These are phyloP conservation scores for Diaporthe ilicicola DNA, from an alignment of 2,329 filamentous ascomycete genomes.

Conservation along the genomic window DNA sequence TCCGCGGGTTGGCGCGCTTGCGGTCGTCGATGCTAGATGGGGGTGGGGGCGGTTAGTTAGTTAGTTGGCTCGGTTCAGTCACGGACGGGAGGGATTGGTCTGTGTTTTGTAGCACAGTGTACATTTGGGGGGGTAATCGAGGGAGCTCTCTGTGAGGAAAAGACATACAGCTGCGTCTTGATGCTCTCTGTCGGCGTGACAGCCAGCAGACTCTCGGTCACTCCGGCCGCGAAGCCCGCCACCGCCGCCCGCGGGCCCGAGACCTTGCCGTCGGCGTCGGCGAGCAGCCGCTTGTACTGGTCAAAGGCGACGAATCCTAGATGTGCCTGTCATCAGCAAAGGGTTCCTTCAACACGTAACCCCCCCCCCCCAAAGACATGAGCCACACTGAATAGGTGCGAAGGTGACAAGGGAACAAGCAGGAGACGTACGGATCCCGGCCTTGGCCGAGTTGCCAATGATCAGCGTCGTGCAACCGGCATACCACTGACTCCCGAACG, in stretches of 20 bases:
- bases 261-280: constrained; percentile 86
- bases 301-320: constrained; percentile 94
- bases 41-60: not conserved
- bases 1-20: constrained; percentile 83
- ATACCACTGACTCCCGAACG: constrained; percentile 95
- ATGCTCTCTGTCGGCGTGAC: constrained; percentile 98
- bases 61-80: not conserved
- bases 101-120: not conserved
- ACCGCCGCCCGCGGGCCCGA: constrained; percentile 91
- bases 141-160: too few relatives aligned
- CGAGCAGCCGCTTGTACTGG: constrained; percentile 85
- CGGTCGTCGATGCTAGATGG: constrained; percentile 88
- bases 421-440: constrained; percentile 79
- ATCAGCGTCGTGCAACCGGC: constrained; percentile 97
- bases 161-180: constrained; percentile 84
- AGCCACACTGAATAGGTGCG: too few relatives aligned
- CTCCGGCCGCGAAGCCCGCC: constrained; percentile 92
- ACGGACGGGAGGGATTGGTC: too few relatives aligned
- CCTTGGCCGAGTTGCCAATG: constrained; percentile 95
- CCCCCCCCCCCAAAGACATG: too few relatives aligned
- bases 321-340: not conserved
- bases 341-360: not conserved
- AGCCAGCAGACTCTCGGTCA: constrained; percentile 91
- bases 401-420: not conserved
- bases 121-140: too few relatives aligned